Base-by-base conservation (phyloP, 805 yeast species). In the Peterozyma xylosa region DNA sequence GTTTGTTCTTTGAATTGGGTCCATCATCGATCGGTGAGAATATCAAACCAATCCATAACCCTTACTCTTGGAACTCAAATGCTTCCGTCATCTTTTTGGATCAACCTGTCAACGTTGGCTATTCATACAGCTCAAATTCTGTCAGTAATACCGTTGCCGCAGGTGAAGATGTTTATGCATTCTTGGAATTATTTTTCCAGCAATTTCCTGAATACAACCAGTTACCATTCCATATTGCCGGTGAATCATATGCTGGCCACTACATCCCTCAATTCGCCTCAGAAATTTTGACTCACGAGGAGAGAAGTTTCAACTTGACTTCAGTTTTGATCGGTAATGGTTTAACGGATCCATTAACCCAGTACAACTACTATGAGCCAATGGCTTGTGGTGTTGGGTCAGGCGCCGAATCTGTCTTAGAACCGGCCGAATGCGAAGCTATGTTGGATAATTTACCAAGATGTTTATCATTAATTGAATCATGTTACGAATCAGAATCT, bases 31-130 rank as follows among this genome's bases (percentile, higher is more conserved):
- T 91, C 47, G 80, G 76, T 48, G 62, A 75, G 33, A 72, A 76
- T 45, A 63, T 84, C 52, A 75, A 78, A 54, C 89, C 95, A n/a
- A 73, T 75, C 30, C 69, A 65, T 61, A 91, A 91, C 64, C 91
- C 93, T 16, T 69, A 78, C 65, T 82, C 96, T 2, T 91, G 98
- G 98, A 91, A 90, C 64, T 69, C 73, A 53, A 86, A 89, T 57
- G 97, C 98, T 16, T 78, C 90, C 30, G 87, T 91, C 17, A 83
- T 91, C 50, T 91, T 84, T 68, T 73, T 91, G 48, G 98, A 91
- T 62, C 97, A 91, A 64, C 98, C 98, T 4, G 86, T 90, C 37
- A 86, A 86, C 43, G 96, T 86, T 32, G 98, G 98, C 14, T 91
- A 78, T 65, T 88, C 96, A 0, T 82, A 84, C 61, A 86, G 95